phyloP scores from a whole-genome alignment of 2,329 filamentous ascomycete species.

The Botryotinia narcissicola region DNA sequence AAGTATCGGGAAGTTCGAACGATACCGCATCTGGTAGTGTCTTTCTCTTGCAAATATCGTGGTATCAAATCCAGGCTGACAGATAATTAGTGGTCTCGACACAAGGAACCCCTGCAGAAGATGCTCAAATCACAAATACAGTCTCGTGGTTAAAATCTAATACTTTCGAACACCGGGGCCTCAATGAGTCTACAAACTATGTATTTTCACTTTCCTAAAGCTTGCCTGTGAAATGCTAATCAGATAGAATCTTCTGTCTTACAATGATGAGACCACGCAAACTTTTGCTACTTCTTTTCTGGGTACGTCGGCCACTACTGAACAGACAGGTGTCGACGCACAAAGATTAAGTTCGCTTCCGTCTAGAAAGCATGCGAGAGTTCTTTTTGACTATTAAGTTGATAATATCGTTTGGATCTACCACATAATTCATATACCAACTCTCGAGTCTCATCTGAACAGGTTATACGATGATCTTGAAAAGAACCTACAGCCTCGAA shows the following conservation, averaged over 20 bases:
- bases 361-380: slow-evolving; percentile 20
- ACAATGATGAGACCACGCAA: slow-evolving; percentile 20
- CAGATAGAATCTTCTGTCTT: background rate
- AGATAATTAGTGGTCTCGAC: background rate
- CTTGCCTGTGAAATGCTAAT: background rate
- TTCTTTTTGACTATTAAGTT: slow-evolving; percentile 27
- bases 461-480: slow-evolving; percentile 26
- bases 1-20: background rate
- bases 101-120: slow-evolving; percentile 8
- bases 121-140: slow-evolving; percentile 11
- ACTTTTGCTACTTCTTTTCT: slow-evolving; percentile 26
- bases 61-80: background rate
- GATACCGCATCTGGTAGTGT: background rate
- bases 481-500: slow-evolving; percentile 21
- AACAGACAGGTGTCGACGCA: slow-evolving; percentile 15
- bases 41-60: background rate
- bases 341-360: slow-evolving; percentile 24
- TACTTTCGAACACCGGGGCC: slow-evolving; percentile 9
- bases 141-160: slow-evolving; percentile 15
- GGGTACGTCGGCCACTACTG: slow-evolving; percentile 17
- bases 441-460: slow-evolving; percentile 23
- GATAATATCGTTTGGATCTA: slow-evolving; percentile 30
- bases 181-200: background rate
- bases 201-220: background rate
- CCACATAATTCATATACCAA: slow-evolving; percentile 31